Percentiles rank a stretch among this genome's conserved stretches.
These are phyloP conservation scores for Dictyostelium intermedium DNA, from an alignment of 78 protist species.

Conservation along the genomic window DNA sequence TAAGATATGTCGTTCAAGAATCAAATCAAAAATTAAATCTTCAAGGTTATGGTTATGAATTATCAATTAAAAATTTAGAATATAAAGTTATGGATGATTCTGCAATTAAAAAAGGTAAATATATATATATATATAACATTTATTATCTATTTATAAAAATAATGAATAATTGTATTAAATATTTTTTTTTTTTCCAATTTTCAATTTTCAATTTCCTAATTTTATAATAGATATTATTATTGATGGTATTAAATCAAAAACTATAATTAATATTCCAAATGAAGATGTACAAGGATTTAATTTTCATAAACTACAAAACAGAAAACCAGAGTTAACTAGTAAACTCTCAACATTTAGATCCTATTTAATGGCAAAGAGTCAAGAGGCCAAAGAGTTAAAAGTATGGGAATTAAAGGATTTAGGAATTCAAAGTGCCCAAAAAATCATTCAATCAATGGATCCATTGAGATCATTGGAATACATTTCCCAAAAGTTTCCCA, in stretches of 20 bases:
- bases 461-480: constrained; percentile 49
- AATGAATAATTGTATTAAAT: not conserved
- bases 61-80: constrained; percentile 87
- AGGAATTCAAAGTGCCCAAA: constrained; percentile 76
- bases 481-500: constrained; percentile 65
- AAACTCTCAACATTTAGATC: constrained; percentile 61
- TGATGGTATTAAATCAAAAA: constrained; percentile 12
- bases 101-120: constrained; percentile 63
- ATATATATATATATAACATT: too few species aligned
- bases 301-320: constrained; percentile 33
- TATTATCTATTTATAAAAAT: too few species aligned
- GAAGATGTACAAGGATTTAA: constrained; percentile 79
- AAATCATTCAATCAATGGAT: constrained; percentile 31
- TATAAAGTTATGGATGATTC: constrained; percentile 87
- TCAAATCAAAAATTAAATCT: constrained; percentile 22
- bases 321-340: constrained; percentile 39
- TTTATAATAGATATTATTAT: not conserved
- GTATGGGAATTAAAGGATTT: constrained; percentile 75
- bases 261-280: not conserved
- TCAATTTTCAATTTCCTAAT: not conserved
- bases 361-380: constrained; percentile 39
- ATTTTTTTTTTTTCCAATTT: not conserved
- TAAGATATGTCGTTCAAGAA: constrained; percentile 4
- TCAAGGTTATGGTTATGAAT: constrained; percentile 88
- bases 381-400: constrained; percentile 37